Evolutionary conservation across 805 yeast genomes (phyloP), one percentile per base, ranked within the genome.

Genomic region (Sungouiella thailandica): DNA sequence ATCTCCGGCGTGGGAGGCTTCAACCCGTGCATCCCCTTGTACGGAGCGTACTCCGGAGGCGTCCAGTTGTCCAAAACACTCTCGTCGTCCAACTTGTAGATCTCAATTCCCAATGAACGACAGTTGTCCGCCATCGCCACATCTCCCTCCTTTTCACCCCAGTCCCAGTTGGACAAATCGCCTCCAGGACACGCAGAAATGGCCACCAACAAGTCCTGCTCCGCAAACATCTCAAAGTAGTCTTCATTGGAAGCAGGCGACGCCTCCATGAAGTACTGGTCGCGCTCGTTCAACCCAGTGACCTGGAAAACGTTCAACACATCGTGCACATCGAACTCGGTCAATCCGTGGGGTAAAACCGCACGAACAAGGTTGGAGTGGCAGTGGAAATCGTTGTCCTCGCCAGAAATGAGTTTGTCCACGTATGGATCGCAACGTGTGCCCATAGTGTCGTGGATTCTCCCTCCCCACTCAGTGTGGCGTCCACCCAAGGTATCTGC

Each of bases 181-280:
- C 85, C 85, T 31, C 84, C 85, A 4, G 83, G 84, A 52, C 83
- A 79, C 7, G 83, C 78, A 35, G 77, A 70, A 30, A 79, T 68
- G 7, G 84, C 84, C 44, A 80, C 74, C 31, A 79, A 55, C 37
- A 78, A 55, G 47, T 79, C 84, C 29, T 72, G 74, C 47, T 79
- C 85, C 3, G 83, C 83, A 55, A 77, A 79, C 51, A 76, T 66
- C 53, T 79, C 84, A 46, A 79, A 77, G 52, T 74, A 76, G 47
- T 79, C 85, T 10, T 68, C 74, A 27, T 61, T 55, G 23, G 68
- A 60, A 2, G 84, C 79, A 1, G 85, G 85, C 42, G 80, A 76
- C 2, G 84, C 72, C 49, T 77, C 83, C 84, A 78, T 78, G 52
- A 74, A 78, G 52, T 79, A 79, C 50, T 76, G 80, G 50, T 78